Conservation (phyloP, 2,329 filamentous ascomycete species). For the Cytospora piceicola region DNA sequence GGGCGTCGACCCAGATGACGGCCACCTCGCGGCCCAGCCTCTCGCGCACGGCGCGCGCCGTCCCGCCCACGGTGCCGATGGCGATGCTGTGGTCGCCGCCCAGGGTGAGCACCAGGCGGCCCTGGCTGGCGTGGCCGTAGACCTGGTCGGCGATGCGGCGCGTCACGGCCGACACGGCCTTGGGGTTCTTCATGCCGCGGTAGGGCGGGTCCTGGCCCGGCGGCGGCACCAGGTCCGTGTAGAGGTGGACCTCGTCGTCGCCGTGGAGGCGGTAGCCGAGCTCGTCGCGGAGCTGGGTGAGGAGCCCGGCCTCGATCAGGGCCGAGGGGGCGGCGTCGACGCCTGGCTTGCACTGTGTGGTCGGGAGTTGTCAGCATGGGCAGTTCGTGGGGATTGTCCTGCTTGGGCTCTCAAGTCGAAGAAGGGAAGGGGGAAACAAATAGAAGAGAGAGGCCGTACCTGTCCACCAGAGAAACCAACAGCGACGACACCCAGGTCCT, state of each 20-base stretch:
- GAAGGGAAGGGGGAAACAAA: conserved; percentile 8
- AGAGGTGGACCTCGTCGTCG: conserved; percentile 80
- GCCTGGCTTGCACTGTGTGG: conserved; percentile 78
- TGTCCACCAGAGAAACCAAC: conserved; percentile 97
- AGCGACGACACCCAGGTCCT: conserved; percentile 87
- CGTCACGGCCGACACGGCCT: conserved; percentile 83
- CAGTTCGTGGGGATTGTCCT: not conserved
- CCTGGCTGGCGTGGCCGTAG: conserved; percentile 81
- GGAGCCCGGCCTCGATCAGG: conserved; percentile 84
- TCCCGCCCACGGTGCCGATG: conserved; percentile 89
- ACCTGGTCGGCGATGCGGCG: conserved; percentile 79
- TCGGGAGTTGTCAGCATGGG: not conserved
- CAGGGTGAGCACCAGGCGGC: conserved; percentile 87
- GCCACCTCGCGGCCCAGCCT: conserved; percentile 81
- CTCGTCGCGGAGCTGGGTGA: conserved; percentile 80
- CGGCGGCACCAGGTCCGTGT: conserved; percentile 72
- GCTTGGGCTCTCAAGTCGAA: not conserved
- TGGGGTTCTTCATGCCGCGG: conserved; percentile 93
- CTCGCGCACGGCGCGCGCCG: conserved; percentile 84
- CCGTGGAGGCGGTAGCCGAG: conserved; percentile 87
- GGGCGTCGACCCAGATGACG: conserved; percentile 98
- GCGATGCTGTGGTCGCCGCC: conserved; percentile 97
- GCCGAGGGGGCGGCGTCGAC: conserved; percentile 90
- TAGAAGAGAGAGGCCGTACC: conserved; percentile 55
- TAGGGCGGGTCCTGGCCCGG: conserved; percentile 69